phyloP scores from a whole-genome alignment of 768 basidiomycete genomes.

The Boletus patriciae region DNA sequence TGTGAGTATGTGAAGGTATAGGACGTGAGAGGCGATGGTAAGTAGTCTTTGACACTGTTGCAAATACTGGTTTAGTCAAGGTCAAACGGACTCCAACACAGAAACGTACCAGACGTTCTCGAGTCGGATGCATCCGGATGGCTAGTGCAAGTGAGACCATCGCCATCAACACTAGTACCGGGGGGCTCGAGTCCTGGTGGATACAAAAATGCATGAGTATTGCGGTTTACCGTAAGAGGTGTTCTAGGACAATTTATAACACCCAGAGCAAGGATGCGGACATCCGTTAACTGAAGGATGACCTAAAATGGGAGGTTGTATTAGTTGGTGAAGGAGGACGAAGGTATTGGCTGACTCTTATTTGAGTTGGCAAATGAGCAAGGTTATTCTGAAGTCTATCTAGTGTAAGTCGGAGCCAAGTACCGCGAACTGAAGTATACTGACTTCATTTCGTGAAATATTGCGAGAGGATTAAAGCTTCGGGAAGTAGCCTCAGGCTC shows the following conservation, averaged over 20 bases:
- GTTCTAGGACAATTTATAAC: conserved; percentile 59
- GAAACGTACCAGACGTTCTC: conserved; percentile 2
- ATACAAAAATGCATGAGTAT: conserved; percentile 66
- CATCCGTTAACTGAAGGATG: conserved; percentile 67
- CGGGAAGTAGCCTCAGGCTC: conserved; percentile 67
- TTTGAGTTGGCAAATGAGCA: conserved; percentile 62
- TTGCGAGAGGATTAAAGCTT: conserved; percentile 58
- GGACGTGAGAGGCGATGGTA: conserved; percentile 55
- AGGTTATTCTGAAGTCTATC: conserved; percentile 66
- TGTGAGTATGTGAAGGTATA: conserved; percentile 52
- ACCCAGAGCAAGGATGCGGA: conserved; percentile 72
- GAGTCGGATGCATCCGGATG: conserved; percentile 6
- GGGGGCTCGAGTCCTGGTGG: conserved; percentile 60
- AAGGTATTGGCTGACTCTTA: conserved; percentile 49
- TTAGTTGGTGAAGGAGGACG: conserved; percentile 6
- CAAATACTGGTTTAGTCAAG: not conserved
- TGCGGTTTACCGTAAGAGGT: conserved; percentile 57
- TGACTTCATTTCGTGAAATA: conserved; percentile 81
- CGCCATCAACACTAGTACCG: conserved; percentile 1
- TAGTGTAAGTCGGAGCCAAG: conserved; percentile 5
- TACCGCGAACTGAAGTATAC: conserved; percentile 14
- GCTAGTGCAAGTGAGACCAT: not conserved
- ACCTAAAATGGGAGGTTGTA: conserved; percentile 42
- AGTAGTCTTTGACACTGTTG: conserved; percentile 7
- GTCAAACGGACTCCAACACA: not conserved